phyloP scores from a whole-genome alignment of 371 early-diverging fungal species.

The Capillidium heterosporum region DNA sequence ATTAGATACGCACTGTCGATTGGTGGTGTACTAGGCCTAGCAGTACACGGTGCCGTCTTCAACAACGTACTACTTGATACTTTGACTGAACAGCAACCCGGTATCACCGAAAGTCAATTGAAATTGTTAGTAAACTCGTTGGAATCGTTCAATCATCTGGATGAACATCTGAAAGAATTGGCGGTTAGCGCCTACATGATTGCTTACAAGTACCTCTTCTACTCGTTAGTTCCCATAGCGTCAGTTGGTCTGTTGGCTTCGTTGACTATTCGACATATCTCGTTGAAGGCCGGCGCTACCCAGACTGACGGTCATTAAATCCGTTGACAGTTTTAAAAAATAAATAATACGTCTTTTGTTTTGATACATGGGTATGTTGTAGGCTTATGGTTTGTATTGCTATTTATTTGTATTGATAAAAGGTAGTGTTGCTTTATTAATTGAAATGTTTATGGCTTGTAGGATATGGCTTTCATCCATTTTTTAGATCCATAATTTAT shows the following conservation, averaged over 20 bases:
- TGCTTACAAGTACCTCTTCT: not conserved
- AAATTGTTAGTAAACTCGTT: not conserved
- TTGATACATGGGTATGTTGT: too few relatives aligned
- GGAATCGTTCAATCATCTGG: not conserved
- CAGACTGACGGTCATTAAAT: too few relatives aligned
- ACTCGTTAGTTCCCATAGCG: not conserved
- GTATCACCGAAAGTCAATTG: too few relatives aligned
- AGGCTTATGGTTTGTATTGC: too few relatives aligned
- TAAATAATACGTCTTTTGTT: too few relatives aligned
- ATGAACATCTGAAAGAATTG: not conserved
- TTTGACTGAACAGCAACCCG: not conserved
- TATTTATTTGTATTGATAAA: too few relatives aligned
- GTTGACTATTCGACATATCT: not conserved
- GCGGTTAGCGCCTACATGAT: not conserved
- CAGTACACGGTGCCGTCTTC: slow-evolving; percentile 5
- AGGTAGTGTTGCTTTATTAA: too few relatives aligned
- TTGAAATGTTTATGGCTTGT: too few relatives aligned
- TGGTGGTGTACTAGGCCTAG: slow-evolving; percentile 27
- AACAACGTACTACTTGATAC: not conserved
- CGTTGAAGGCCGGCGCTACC: too few relatives aligned
- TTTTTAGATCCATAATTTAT: too few relatives aligned
- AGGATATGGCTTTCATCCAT: too few relatives aligned
- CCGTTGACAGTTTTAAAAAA: too few relatives aligned
- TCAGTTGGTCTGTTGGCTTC: not conserved
- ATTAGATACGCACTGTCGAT: slow-evolving; percentile 21